Percentiles rank a stretch among this genome's conserved stretches.
phyloP scores from a whole-genome alignment of 768 basidiomycete genomes.

The Mycena maculata region DNA sequence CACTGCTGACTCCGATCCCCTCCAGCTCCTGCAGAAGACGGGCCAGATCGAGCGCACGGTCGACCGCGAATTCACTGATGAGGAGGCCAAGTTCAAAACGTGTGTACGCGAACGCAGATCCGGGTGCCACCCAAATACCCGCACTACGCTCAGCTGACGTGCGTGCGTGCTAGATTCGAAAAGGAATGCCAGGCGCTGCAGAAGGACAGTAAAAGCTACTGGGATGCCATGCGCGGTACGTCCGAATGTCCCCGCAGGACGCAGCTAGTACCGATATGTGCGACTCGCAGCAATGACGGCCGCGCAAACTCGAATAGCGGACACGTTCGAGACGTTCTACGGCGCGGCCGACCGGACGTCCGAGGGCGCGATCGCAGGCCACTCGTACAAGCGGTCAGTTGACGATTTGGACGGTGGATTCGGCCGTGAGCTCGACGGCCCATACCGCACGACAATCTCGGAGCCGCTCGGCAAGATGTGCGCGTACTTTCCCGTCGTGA shows the following conservation, averaged over 20 bases:
- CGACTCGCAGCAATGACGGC: conserved; percentile 83
- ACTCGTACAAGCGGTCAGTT: conserved; percentile 95
- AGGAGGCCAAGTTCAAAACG: conserved; percentile 92
- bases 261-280: too few relatives aligned
- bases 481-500: conserved; percentile 92
- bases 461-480: conserved; percentile 98
- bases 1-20: conserved; percentile 29
- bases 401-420: conserved; percentile 92
- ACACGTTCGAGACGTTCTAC: conserved; percentile 95
- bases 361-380: conserved; percentile 96
- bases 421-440: conserved; percentile 87
- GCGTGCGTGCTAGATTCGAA: conserved; percentile 75
- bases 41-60: conserved; percentile 97
- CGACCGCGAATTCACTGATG: conserved; percentile 92
- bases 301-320: conserved; percentile 92
- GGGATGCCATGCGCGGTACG: conserved; percentile 93
- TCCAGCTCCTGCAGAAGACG: conserved; percentile 94
- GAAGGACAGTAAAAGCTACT: conserved; percentile 94
- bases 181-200: conserved; percentile 95
- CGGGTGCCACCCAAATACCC: too few relatives aligned
- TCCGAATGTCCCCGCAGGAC: conserved; percentile 4
- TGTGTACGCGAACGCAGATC: conserved; percentile 63
- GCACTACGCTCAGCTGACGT: conserved; percentile 3
- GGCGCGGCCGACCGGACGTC: conserved; percentile 84
- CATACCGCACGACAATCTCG: conserved; percentile 93